Percentiles rank a stretch among this genome's conserved stretches.
Conservation (phyloP, 805 yeast genomes). For the Clavispora asparagi region DNA sequence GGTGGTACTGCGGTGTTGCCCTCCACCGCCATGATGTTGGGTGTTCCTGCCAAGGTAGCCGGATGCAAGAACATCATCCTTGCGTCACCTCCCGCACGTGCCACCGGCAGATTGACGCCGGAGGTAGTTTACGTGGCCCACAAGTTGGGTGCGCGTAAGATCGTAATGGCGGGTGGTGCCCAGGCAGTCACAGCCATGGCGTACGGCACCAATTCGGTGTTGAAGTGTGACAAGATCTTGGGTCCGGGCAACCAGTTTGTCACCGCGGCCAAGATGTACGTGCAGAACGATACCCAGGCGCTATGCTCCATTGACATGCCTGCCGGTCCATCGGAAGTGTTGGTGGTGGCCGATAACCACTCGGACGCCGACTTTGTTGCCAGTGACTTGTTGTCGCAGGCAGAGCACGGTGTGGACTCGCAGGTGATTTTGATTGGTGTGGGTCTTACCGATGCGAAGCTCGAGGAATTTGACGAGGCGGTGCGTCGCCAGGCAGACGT, state of each 20-base stretch:
- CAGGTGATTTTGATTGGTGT: slow-evolving; percentile 92
- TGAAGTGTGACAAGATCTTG: slow-evolving; percentile 92
- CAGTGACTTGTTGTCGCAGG: slow-evolving; percentile 93
- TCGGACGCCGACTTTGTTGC: slow-evolving; percentile 97
- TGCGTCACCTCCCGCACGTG: slow-evolving; percentile 90
- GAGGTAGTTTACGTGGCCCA: slow-evolving; percentile 97
- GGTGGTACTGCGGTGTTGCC: slow-evolving; percentile 99
- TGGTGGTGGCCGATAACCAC: slow-evolving; percentile 84
- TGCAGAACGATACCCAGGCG: slow-evolving; percentile 92
- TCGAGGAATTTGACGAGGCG: slow-evolving; percentile 72
- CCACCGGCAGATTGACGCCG: slow-evolving; percentile 89
- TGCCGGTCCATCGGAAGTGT: slow-evolving; percentile 98
- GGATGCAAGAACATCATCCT: slow-evolving; percentile 88
- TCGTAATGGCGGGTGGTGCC: slow-evolving; percentile 97
- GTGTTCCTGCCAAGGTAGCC: slow-evolving; percentile 98
- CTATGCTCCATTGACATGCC: slow-evolving; percentile 98
- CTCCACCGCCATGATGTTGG: slow-evolving; percentile 95
- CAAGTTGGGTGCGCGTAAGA: slow-evolving; percentile 85
- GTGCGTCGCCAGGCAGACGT: slow-evolving; percentile 76
- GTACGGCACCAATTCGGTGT: slow-evolving; percentile 88
- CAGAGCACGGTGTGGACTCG: slow-evolving; percentile 98
- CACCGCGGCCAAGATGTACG: slow-evolving; percentile 98
- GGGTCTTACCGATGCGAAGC: slow-evolving; percentile 52
- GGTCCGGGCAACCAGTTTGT: slow-evolving; percentile 99
- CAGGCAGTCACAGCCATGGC: slow-evolving; percentile 99